Evolutionary conservation across 495 filamentous ascomycete species (phyloP).

Genomic region (Amniculicola lignicola): DNA sequence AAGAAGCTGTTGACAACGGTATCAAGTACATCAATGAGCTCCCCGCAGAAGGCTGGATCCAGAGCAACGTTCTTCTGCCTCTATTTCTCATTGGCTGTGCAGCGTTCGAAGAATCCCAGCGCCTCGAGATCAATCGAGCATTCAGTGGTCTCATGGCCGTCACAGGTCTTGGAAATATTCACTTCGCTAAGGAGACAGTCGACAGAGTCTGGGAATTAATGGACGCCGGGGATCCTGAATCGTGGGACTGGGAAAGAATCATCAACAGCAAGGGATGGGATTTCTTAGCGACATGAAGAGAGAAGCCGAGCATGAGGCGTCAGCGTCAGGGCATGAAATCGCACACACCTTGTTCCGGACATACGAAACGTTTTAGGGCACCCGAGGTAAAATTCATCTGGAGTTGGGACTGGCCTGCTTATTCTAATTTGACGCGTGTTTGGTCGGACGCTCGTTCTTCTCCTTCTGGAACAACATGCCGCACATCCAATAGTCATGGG

Average conservation of each 20-base stretch:
- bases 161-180: slow-evolving; percentile 76
- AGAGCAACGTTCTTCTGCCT: slow-evolving; percentile 83
- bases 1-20: slow-evolving; percentile 73
- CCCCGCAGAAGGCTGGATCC: slow-evolving; percentile 60
- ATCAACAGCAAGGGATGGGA: slow-evolving; percentile 74
- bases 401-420: neutral
- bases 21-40: slow-evolving; percentile 61
- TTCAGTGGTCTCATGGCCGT: slow-evolving; percentile 70
- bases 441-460: too few species aligned
- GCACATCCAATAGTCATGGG: neutral
- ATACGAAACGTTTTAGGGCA: neutral
- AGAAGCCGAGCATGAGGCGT: neutral
- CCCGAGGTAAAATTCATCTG: neutral
- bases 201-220: slow-evolving; percentile 79
- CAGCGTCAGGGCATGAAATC: neutral
- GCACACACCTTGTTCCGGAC: neutral
- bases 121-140: slow-evolving; percentile 65
- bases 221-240: slow-evolving; percentile 67
- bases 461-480: neutral
- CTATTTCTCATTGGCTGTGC: slow-evolving; percentile 86
- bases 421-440: too few species aligned
- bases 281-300: slow-evolving; percentile 67
- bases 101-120: slow-evolving; percentile 66
- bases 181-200: slow-evolving; percentile 71
- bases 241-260: slow-evolving; percentile 89